Percentiles rank a stretch among this genome's conserved stretches.
Evolutionary conservation across 441 rosid genomes (phyloP).

Genomic region (Adansonia madagascariensis): DNA sequence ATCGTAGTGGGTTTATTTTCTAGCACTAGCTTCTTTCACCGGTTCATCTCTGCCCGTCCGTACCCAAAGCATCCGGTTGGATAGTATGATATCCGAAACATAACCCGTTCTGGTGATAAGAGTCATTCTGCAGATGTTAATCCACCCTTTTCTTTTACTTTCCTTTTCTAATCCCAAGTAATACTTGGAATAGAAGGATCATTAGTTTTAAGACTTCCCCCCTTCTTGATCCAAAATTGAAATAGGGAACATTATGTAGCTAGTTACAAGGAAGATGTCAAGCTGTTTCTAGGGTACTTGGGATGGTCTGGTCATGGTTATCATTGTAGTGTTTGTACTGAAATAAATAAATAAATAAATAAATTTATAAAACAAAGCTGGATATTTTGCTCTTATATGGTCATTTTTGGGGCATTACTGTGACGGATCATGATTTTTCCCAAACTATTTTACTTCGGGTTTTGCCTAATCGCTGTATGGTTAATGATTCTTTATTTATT

Average conservation of each 20-base stretch:
- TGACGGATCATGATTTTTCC: too few relatives aligned
- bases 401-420: too few relatives aligned
- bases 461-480: too few relatives aligned
- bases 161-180: background rate
- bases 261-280: conserved; percentile 19
- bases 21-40: conserved; percentile 31
- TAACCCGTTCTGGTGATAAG: conserved; percentile 10
- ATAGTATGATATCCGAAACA: conserved; percentile 23
- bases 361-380: background rate
- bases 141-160: conserved; percentile 5
- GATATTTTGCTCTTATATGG: background rate
- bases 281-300: background rate
- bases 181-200: conserved; percentile 21
- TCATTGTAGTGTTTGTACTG: background rate
- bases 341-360: background rate
- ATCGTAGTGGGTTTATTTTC: conserved; percentile 35
- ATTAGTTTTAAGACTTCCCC: background rate
- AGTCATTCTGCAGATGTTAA: conserved; percentile 2
- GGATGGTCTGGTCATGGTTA: conserved; percentile 6
- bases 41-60: conserved; percentile 3
- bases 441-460: too few relatives aligned
- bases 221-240: background rate
- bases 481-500: too few relatives aligned
- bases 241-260: conserved; percentile 23
- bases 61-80: conserved; percentile 10